phyloP scores from a whole-genome alignment of 1,139 yeast species.

The Geotrichum cucujoidarum region DNA sequence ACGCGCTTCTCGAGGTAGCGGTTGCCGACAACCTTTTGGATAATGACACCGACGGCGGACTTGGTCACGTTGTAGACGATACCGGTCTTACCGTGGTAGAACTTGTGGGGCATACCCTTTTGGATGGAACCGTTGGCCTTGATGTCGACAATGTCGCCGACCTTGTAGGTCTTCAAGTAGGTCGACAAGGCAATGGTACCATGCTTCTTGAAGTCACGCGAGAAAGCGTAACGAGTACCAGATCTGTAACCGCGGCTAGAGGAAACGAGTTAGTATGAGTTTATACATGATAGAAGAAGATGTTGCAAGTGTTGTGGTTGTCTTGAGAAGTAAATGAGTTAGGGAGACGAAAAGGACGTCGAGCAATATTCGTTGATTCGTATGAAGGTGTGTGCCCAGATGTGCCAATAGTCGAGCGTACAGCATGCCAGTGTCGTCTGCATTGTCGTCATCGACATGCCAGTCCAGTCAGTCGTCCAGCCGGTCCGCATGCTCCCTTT shows the following conservation, averaged over 20 bases:
- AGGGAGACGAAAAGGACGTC: too few relatives aligned
- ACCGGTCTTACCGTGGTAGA: constrained; percentile 99
- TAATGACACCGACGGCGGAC: constrained; percentile 95
- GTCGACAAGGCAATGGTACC: constrained; percentile 93
- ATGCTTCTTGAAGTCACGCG: constrained; percentile 98
- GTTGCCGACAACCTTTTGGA: constrained; percentile 98
- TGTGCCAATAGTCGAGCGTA: too few relatives aligned
- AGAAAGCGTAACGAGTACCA: constrained; percentile 99
- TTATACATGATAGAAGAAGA: too few relatives aligned
- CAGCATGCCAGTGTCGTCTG: too few relatives aligned
- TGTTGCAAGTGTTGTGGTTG: too few relatives aligned
- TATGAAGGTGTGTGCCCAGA: too few relatives aligned
- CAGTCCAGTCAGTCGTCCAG: too few relatives aligned
- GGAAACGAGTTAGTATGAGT: too few relatives aligned
- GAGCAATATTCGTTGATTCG: too few relatives aligned
- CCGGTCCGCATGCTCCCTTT: too few relatives aligned
- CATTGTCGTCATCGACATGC: too few relatives aligned
- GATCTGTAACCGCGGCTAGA: constrained; percentile 99
- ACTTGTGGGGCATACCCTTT: constrained; percentile 99
- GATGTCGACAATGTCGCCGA: constrained; percentile 98
- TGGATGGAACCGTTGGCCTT: constrained; percentile 98
- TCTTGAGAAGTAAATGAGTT: too few relatives aligned
- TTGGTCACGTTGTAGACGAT: constrained; percentile 97
- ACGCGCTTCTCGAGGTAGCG: constrained; percentile 98
- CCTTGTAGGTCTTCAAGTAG: constrained; percentile 96